phyloP scores from a whole-genome alignment of 495 filamentous ascomycete genomes.

The Penicillium argentinense region DNA sequence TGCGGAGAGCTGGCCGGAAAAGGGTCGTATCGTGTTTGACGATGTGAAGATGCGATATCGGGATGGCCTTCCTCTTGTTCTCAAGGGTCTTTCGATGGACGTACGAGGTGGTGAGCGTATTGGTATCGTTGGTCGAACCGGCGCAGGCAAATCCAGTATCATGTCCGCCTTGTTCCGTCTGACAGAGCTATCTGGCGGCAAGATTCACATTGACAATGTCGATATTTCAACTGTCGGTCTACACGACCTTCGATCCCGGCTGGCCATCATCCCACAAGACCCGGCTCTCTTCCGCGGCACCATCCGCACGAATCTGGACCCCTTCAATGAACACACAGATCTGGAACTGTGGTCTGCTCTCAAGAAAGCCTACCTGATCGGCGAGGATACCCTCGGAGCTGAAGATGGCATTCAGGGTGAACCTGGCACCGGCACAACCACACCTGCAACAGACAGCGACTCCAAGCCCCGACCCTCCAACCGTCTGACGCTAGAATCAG shows the following conservation, averaged over 20 bases:
- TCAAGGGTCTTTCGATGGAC: slow-evolving; percentile 74
- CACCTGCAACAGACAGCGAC: slow-evolving; percentile 11
- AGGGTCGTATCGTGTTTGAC: slow-evolving; percentile 80
- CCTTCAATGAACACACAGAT: slow-evolving; percentile 85
- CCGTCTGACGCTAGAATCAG: slow-evolving; percentile 77
- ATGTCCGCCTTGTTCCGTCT: slow-evolving; percentile 92
- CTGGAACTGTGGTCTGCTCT: slow-evolving; percentile 86
- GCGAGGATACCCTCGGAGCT: slow-evolving; percentile 34
- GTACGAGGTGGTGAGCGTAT: slow-evolving; percentile 85
- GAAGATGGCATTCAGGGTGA: slow-evolving; percentile 23
- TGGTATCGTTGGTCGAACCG: slow-evolving; percentile 90
- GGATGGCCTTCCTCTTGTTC: slow-evolving; percentile 74
- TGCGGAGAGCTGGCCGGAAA: slow-evolving; percentile 73
- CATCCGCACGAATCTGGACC: slow-evolving; percentile 87
- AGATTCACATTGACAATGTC: slow-evolving; percentile 86
- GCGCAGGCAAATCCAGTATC: slow-evolving; percentile 92
- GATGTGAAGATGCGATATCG: slow-evolving; percentile 92
- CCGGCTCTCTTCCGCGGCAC: slow-evolving; percentile 93
- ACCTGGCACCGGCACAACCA: slow-evolving; percentile 16
- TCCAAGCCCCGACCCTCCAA: slow-evolving; percentile 16
- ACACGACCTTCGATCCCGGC: slow-evolving; percentile 78
- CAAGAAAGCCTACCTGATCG: slow-evolving; percentile 75
- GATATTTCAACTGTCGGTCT: slow-evolving; percentile 84
- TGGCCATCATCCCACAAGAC: slow-evolving; percentile 96
- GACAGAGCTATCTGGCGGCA: slow-evolving; percentile 79